These are phyloP conservation scores for Magnolia sinica DNA, from an alignment of 164 flowering plant genomes.

Conservation along the genomic window DNA sequence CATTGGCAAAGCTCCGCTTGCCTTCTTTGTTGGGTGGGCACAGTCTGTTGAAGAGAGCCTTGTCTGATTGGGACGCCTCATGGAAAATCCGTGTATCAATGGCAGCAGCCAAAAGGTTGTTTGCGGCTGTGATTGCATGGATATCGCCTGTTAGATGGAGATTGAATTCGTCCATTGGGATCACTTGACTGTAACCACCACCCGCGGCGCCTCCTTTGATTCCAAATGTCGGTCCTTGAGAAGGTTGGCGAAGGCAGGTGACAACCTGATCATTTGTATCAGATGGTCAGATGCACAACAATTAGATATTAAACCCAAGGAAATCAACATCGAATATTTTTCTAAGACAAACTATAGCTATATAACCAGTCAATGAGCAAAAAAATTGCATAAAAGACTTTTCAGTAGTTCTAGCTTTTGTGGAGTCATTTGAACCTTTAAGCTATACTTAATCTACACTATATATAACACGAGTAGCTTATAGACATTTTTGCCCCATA, in stretches of 20 bases:
- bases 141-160: conserved; percentile 96
- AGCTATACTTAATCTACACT: no score
- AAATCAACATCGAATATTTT: no score
- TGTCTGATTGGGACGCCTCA: conserved; percentile 85
- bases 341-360: no score
- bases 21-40: conserved; percentile 93
- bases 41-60: conserved; percentile 84
- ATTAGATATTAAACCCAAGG: neutral
- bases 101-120: conserved; percentile 98
- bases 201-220: conserved; percentile 99
- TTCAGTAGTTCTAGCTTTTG: no score
- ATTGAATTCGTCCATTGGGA: conserved; percentile 99
- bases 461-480: no score
- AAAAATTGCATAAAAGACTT: no score
- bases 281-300: neutral
- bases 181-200: conserved; percentile 98
- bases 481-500: no score
- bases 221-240: conserved; percentile 99
- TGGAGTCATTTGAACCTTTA: no score
- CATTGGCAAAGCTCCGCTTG: conserved; percentile 55
- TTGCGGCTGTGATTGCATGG: conserved; percentile 99
- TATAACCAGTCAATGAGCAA: no score
- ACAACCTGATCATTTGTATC: conserved; percentile 52
- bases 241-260: conserved; percentile 95
- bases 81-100: conserved; percentile 94